A percentile compares a stretch with the other conserved stretches of the same genome.
Evolutionary conservation across 2,329 filamentous ascomycete species (phyloP).

Genomic region (Fusarium torreyae): DNA sequence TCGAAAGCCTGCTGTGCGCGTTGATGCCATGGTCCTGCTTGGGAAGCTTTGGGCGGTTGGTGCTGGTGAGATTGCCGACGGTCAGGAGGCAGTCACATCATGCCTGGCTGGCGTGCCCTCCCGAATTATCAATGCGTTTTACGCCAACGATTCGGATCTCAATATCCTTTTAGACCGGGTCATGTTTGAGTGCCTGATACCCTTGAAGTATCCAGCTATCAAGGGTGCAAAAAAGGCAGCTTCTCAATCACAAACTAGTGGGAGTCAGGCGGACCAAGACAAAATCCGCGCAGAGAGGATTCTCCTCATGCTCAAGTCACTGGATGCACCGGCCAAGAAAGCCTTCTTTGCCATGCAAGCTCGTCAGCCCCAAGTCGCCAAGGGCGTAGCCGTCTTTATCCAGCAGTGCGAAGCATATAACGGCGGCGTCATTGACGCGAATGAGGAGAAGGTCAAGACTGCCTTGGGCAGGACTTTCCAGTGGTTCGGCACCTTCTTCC

Average conservation of each 20-base stretch:
- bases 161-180: slow-evolving; percentile 88
- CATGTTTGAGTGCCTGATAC: slow-evolving; percentile 89
- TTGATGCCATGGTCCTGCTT: slow-evolving; percentile 88
- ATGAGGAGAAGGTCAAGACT: slow-evolving; percentile 77
- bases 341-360: slow-evolving; percentile 91
- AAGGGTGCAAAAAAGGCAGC: slow-evolving; percentile 74
- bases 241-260: slow-evolving; percentile 64
- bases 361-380: slow-evolving; percentile 81
- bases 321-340: slow-evolving; percentile 84
- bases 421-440: slow-evolving; percentile 83
- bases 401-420: slow-evolving; percentile 92
- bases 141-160: slow-evolving; percentile 89
- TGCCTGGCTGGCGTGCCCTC: slow-evolving; percentile 88
- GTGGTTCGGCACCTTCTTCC: slow-evolving; percentile 81
- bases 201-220: slow-evolving; percentile 83
- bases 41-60: slow-evolving; percentile 95
- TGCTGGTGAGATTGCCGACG: slow-evolving; percentile 85
- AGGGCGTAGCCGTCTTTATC: slow-evolving; percentile 82
- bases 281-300: slow-evolving; percentile 88
- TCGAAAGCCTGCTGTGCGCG: slow-evolving; percentile 83
- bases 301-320: slow-evolving; percentile 82
- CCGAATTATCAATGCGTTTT: slow-evolving; percentile 88
- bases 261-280: slow-evolving; percentile 75
- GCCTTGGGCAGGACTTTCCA: slow-evolving; percentile 81
- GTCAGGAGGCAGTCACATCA: slow-evolving; percentile 80